These are phyloP conservation scores for Diversispora epigaea DNA, from an alignment of 192 early-diverging fungal species.

Conservation along the genomic window DNA sequence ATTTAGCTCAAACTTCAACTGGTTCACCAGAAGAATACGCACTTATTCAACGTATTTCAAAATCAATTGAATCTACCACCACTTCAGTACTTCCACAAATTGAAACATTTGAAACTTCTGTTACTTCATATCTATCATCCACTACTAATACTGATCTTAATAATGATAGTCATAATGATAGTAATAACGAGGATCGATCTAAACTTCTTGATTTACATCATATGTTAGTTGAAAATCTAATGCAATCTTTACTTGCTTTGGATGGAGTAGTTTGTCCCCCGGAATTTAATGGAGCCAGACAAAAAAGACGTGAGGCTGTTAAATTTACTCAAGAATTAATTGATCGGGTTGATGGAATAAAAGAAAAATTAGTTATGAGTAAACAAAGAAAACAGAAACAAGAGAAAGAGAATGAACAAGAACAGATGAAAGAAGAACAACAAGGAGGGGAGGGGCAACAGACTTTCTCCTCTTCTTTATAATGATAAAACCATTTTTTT, in stretches of 20 bases:
- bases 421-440: no score
- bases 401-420: no score
- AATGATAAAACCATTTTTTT: no score
- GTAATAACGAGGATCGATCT: conserved; percentile 54
- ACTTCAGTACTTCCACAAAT: conserved; percentile 43
- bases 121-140: conserved; percentile 30
- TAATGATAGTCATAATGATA: conserved; percentile 15
- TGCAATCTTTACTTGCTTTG: conserved; percentile 75
- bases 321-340: conserved; percentile 68
- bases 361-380: conserved; percentile 33
- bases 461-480: no score
- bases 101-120: conserved; percentile 46
- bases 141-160: conserved; percentile 32
- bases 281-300: conserved; percentile 68
- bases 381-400: no score
- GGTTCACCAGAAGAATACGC: conserved; percentile 56
- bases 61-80: conserved; percentile 37
- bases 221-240: conserved; percentile 67
- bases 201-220: conserved; percentile 66
- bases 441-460: no score
- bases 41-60: conserved; percentile 47
- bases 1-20: conserved; percentile 46
- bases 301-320: conserved; percentile 73
- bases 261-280: conserved; percentile 71
- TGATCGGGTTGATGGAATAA: conserved; percentile 73